phyloP scores from a whole-genome alignment of 108 stramenopile species.

The Phaeodactylum tricornutum region DNA sequence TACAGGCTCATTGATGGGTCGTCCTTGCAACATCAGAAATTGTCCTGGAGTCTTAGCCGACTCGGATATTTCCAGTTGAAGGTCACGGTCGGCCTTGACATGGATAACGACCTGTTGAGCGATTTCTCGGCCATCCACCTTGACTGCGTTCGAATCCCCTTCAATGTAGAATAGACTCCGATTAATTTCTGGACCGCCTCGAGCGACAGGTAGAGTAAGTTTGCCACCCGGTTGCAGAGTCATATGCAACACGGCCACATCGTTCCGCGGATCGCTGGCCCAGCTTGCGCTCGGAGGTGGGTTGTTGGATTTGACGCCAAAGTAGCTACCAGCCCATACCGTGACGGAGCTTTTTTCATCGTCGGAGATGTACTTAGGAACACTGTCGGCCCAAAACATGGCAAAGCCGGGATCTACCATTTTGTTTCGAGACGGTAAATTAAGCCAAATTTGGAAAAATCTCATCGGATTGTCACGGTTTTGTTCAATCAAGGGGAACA shows the following conservation, averaged over 20 bases:
- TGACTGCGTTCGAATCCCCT: conserved; percentile 25
- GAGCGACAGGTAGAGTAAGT: conserved; percentile 34
- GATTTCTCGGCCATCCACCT: conserved; percentile 17
- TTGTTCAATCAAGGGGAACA: conserved; percentile 42
- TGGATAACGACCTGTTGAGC: conserved; percentile 20
- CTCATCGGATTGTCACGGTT: conserved; percentile 24
- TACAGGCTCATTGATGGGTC: conserved; percentile 71
- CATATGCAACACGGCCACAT: conserved; percentile 53
- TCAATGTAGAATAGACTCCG: conserved; percentile 56
- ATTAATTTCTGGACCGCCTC: conserved; percentile 24
- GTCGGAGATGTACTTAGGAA: conserved; percentile 31
- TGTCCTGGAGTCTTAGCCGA: conserved; percentile 24
- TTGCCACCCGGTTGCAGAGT: conserved; percentile 37
- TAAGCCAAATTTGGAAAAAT: conserved; percentile 81
- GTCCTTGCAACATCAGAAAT: conserved; percentile 56
- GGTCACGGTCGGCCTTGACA: conserved; percentile 31
- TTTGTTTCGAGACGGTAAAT: conserved; percentile 57
- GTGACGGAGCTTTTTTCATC: conserved; percentile 32
- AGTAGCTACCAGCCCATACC: conserved; percentile 50
- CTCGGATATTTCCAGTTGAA: conserved; percentile 28
- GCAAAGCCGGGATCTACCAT: conserved; percentile 69
- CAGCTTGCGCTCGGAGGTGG: conserved; percentile 48
- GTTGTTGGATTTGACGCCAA: conserved; percentile 17
- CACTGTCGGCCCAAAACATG: conserved; percentile 66
- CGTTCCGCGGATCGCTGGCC: conserved; percentile 43